Conservation (phyloP, 2,329 filamentous ascomycete genomes). For the Aspergillus spinulosporus region DNA sequence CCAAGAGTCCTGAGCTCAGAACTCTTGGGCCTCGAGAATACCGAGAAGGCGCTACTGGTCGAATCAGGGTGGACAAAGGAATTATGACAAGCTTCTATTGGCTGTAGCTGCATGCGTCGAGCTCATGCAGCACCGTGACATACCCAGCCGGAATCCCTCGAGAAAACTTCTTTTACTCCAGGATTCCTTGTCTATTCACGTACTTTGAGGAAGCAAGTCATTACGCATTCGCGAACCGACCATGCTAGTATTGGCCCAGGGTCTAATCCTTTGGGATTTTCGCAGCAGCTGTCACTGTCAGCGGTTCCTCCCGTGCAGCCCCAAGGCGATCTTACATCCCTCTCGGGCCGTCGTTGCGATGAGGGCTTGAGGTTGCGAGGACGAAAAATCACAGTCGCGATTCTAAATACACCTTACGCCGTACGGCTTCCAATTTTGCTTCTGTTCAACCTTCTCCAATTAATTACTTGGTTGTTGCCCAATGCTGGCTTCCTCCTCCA, state of each 20-base stretch:
- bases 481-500: not conserved
- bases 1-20: not conserved
- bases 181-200: constrained; percentile 6
- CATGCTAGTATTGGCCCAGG: constrained; percentile 1
- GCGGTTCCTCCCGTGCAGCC: constrained; percentile 14
- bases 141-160: constrained; percentile 3
- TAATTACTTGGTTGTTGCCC: constrained; percentile 1
- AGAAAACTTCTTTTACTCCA: constrained; percentile 1
- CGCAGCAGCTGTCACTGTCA: constrained; percentile 12
- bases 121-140: constrained; percentile 11
- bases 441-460: not conserved
- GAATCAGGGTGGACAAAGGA: not conserved
- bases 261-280: constrained; percentile 3
- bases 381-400: not conserved
- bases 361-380: not conserved
- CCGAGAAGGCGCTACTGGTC: not conserved
- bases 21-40: not conserved
- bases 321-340: constrained; percentile 4
- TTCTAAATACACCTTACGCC: not conserved
- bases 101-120: constrained; percentile 7
- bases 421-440: not conserved
- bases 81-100: not conserved
- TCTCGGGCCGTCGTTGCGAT: too few species aligned
- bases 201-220: constrained; percentile 5
- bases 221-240: not conserved